Conservation (phyloP, 768 basidiomycete species). For the Leccinum rimulosum region DNA sequence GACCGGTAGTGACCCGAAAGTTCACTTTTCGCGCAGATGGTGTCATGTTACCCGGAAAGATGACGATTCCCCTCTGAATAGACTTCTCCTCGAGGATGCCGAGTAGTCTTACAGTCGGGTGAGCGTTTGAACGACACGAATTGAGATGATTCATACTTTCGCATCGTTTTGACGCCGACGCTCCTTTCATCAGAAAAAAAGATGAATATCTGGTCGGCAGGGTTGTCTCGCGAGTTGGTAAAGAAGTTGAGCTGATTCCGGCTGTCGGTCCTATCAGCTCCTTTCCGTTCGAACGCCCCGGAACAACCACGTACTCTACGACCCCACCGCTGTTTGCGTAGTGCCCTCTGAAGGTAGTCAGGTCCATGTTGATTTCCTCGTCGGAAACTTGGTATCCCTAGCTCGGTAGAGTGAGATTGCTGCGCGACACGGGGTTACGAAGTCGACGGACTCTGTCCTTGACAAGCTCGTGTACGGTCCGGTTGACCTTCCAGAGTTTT, state of each 20-base stretch:
- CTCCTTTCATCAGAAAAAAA: slow-evolving; percentile 96
- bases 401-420: slow-evolving; percentile 18
- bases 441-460: slow-evolving; percentile 73
- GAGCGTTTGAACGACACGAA: slow-evolving; percentile 4
- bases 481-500: slow-evolving; percentile 92
- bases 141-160: slow-evolving; percentile 62
- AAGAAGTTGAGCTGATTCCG: slow-evolving; percentile 89
- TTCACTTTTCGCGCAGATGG: slow-evolving; percentile 91
- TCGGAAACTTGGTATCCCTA: slow-evolving; percentile 94
- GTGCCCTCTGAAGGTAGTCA: slow-evolving; percentile 67
- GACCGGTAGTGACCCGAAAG: background rate
- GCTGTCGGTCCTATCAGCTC: slow-evolving; percentile 41
- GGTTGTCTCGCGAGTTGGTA: slow-evolving; percentile 66
- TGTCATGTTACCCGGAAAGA: slow-evolving; percentile 96
- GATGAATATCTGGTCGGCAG: slow-evolving; percentile 81
- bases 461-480: slow-evolving; percentile 95
- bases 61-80: slow-evolving; percentile 89
- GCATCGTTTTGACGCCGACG: slow-evolving; percentile 96
- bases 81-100: slow-evolving; percentile 88
- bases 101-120: slow-evolving; percentile 60
- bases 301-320: slow-evolving; percentile 70
- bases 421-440: slow-evolving; percentile 7
- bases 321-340: slow-evolving; percentile 73
- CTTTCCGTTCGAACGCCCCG: slow-evolving; percentile 1
- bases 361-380: slow-evolving; percentile 89